Base-by-base conservation (phyloP, 805 yeast genomes). In the Hanseniaspora pseudoguilliermondii region DNA sequence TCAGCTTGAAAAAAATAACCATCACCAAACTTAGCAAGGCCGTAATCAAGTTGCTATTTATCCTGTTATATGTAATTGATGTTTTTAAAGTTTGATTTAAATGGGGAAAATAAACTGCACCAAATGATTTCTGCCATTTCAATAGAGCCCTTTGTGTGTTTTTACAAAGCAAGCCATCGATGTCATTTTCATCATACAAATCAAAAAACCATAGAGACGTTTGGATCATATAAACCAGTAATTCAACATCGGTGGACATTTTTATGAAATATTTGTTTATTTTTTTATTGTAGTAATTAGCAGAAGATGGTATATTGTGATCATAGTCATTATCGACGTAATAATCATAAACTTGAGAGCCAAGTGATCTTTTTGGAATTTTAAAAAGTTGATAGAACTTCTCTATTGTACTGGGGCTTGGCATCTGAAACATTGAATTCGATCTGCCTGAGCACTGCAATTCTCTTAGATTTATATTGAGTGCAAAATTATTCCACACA, bases 391-490 rank as follows among this genome's bases (percentile, higher is more conserved):
- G 84, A 36, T 85, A 71, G 65, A 91, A 90, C 64, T 89, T 91
- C 61, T 86, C 90, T 59, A 81, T 85, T 8, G 83, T 78, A 0
- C 96, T 85, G 61, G 81, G 86, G 0, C 95, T 72, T 0, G 95
- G 87, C 34, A 74, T 73, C n/a, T 82, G 74, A 13, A 86, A 73
- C 36, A 88, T 69, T 47, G 89, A 73, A 0, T 89, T 83, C 0
- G 95, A 81, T 58, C 98, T 73, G 10, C 97, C 95, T 54, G 88
- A 84, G 68, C 97, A 91, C 23, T 82, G 81, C 53, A 89, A 66
- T 61, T 86, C 78, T 60, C 84, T 79, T 62, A 93, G 71, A 68
- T 89, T 82, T 55, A 86, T 82, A 65, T 89, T 90, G 10, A 86
- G 80, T 51, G 78, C 76, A 64, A 86, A 91, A 47, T 71, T 68